Conservation (phyloP, 2,329 filamentous ascomycete species). For the Xylariaceae sp. region DNA sequence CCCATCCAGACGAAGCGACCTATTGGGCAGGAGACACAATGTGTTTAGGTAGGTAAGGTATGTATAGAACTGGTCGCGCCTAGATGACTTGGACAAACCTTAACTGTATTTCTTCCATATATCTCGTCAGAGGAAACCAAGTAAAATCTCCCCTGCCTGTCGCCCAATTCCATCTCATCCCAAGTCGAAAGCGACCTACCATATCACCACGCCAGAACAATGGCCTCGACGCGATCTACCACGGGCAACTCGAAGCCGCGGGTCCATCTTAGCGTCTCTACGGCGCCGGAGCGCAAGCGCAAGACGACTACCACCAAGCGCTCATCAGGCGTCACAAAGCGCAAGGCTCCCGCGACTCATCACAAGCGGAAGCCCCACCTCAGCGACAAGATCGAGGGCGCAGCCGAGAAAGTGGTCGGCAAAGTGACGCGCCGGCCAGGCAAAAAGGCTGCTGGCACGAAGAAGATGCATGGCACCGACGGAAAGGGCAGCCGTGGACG, state of each 20-base stretch:
- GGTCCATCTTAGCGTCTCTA: conserved; percentile 22
- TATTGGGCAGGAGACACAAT: background rate
- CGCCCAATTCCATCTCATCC: background rate
- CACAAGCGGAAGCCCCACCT: conserved; percentile 28
- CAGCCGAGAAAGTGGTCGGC: conserved; percentile 24
- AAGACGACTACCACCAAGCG: conserved; percentile 10
- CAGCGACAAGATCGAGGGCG: conserved; percentile 26
- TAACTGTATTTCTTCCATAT: background rate
- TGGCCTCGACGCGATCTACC: conserved; percentile 25
- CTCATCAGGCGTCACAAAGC: conserved; percentile 16
- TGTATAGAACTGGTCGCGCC: background rate
- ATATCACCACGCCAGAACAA: background rate
- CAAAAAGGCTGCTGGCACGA: conserved; percentile 28
- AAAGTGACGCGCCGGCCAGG: conserved; percentile 22
- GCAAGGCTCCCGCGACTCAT: conserved; percentile 19
- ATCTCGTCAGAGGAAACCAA: background rate
- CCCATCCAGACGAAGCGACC: background rate
- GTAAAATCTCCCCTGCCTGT: background rate
- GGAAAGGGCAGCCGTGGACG: conserved; percentile 20
- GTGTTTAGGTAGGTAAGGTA: background rate
- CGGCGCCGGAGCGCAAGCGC: conserved; percentile 26
- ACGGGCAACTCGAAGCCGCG: conserved; percentile 27
- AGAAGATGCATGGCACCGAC: conserved; percentile 27
- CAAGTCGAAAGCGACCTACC: background rate
- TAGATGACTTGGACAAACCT: background rate